These are phyloP conservation scores for Yamadazyma ubonensis DNA, from an alignment of 805 yeast genomes.

Conservation along the genomic window DNA sequence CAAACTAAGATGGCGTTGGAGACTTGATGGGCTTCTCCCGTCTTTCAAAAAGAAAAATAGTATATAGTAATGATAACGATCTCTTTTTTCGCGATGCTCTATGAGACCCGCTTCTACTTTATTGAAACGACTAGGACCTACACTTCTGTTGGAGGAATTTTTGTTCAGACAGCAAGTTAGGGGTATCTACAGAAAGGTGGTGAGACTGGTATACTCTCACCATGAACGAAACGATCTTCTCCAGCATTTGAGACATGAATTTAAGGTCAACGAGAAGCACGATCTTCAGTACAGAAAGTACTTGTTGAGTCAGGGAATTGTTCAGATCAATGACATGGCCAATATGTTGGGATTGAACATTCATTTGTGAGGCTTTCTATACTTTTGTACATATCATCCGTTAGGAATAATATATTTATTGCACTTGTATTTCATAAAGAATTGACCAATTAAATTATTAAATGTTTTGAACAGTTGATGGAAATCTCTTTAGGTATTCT, in stretches of 20 bases:
- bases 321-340: constrained; percentile 26
- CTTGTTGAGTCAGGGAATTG: constrained; percentile 34
- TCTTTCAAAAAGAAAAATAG: constrained; percentile 5
- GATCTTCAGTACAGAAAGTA: constrained; percentile 38
- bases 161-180: constrained; percentile 35
- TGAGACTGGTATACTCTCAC: constrained; percentile 33
- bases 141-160: constrained; percentile 39
- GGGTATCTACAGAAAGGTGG: constrained; percentile 32
- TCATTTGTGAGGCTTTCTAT: constrained; percentile 4
- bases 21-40: constrained; percentile 23
- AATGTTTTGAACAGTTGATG: too few relatives aligned
- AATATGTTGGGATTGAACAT: constrained; percentile 21
- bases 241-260: constrained; percentile 33
- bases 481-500: too few relatives aligned
- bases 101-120: constrained; percentile 7
- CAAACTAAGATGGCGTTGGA: constrained; percentile 24
- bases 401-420: too few relatives aligned
- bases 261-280: constrained; percentile 25
- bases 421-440: too few relatives aligned
- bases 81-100: background rate
- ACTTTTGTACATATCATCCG: background rate
- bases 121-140: constrained; percentile 11
- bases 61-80: background rate
- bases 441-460: too few relatives aligned
- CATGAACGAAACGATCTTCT: constrained; percentile 38